Base-by-base conservation (phyloP, 225 moss, liverwort and hornwort genomes). In the Sphagnum tenellum region DNA sequence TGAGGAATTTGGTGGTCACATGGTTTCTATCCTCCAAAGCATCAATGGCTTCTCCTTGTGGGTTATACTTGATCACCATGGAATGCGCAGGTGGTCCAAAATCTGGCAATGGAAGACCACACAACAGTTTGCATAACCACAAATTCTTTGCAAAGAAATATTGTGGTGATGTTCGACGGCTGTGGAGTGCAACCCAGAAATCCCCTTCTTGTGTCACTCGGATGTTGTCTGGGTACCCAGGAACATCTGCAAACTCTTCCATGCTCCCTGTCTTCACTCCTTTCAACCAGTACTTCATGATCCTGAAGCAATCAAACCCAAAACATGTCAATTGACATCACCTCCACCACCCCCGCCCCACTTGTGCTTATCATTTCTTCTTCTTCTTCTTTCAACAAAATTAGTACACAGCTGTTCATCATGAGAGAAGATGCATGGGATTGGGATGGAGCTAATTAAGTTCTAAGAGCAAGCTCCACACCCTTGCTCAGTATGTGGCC, bases 161-260 rank as follows among this genome's bases (percentile, higher is more conserved):
- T 2, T 88, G 81, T 0, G 74, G 47, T 0, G 2, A 54, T 5
- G 68, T 80, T 4, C 72, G 11, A 9, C 88, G 89, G 11, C 83
- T 80, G 61, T 93, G 92, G 2, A 88, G 70, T 2, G 92, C 89
- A 12, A 93, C 89, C 92, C 89, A 93, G 68, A 89, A 93, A 9
- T 83, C 79, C 3, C 86, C 86, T 7, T 78, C 67, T 5, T 55
- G 59, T 2, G 87, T 89, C 29, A 78, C 56, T 49, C 89, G 60
- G 14, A 93, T 78, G 80, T 93, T 93, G 64, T 93, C 92, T 0
- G 89, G 89, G 45, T 72, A 88, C 8, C 92, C 92, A 0, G 89
- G 88, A 12, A 81, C 73, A 8, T 80, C 64, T 0, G 92, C 92
- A 47, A 93, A 93, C 3, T 85, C 79, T 46, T 93, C 86, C 60